These are phyloP conservation scores for Leucogyrophana mollusca DNA, from an alignment of 768 basidiomycete genomes.

Conservation along the genomic window DNA sequence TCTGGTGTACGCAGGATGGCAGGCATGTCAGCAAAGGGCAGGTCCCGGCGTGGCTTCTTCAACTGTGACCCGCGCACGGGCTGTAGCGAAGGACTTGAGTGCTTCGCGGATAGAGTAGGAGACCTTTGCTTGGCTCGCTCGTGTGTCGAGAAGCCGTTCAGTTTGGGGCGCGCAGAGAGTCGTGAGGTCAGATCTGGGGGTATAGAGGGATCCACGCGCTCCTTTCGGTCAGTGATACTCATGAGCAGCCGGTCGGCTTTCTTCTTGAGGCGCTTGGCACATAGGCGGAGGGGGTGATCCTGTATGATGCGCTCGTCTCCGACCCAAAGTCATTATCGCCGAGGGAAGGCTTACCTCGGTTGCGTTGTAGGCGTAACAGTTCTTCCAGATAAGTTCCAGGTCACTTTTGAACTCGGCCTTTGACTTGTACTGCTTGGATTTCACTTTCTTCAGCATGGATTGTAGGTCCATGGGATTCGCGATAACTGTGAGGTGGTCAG, in stretches of 20 bases:
- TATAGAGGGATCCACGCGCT: slow-evolving; percentile 70
- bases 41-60: slow-evolving; percentile 35
- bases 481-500: slow-evolving; percentile 61
- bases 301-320: slow-evolving; percentile 27
- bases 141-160: neutral
- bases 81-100: slow-evolving; percentile 9
- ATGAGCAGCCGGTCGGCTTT: slow-evolving; percentile 86
- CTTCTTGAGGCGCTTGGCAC: slow-evolving; percentile 74
- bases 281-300: slow-evolving; percentile 86
- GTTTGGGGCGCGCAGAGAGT: slow-evolving; percentile 3
- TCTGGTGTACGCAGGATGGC: slow-evolving; percentile 69
- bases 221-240: slow-evolving; percentile 87
- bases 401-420: slow-evolving; percentile 94
- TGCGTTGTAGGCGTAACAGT: slow-evolving; percentile 91
- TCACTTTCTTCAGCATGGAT: slow-evolving; percentile 92
- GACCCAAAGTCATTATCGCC: neutral
- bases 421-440: slow-evolving; percentile 86
- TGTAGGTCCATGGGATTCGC: slow-evolving; percentile 93
- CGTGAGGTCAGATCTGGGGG: slow-evolving; percentile 43
- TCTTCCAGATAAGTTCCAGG: slow-evolving; percentile 95
- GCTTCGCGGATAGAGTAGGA: slow-evolving; percentile 27
- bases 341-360: slow-evolving; percentile 65
- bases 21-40: slow-evolving; percentile 61
- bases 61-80: slow-evolving; percentile 10
- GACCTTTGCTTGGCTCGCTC: slow-evolving; percentile 20